These are phyloP conservation scores for Aspergillus quadrilineatus DNA, from an alignment of 2,329 filamentous ascomycete species.

Conservation along the genomic window DNA sequence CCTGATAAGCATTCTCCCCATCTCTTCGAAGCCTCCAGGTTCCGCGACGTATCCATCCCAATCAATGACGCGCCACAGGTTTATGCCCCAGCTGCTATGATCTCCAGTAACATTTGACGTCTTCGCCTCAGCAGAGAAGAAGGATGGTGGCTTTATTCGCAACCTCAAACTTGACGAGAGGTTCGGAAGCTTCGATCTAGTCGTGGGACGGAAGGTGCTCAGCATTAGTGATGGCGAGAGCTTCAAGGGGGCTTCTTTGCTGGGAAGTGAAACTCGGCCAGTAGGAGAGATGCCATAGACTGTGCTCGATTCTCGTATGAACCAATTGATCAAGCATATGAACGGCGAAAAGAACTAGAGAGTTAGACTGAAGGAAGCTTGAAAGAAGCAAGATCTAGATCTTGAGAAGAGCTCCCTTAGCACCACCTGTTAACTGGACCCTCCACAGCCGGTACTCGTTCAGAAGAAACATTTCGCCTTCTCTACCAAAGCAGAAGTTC, in stretches of 20 bases:
- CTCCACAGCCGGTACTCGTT: slow-evolving; percentile 50
- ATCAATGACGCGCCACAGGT: slow-evolving; percentile 30
- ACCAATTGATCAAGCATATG: too few relatives aligned
- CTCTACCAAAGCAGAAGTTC: slow-evolving; percentile 52
- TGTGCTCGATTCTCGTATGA: too few relatives aligned
- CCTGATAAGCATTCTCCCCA: slow-evolving; percentile 40
- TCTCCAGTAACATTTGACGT: slow-evolving; percentile 44
- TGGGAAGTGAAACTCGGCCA: too few relatives aligned
- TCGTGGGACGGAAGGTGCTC: too few relatives aligned
- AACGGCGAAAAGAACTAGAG: too few relatives aligned
- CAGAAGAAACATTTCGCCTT: slow-evolving; percentile 32
- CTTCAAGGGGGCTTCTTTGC: too few relatives aligned
- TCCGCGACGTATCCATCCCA: slow-evolving; percentile 43
- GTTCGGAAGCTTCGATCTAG: too few relatives aligned
- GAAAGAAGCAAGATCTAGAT: not conserved
- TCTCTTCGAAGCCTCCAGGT: not conserved
- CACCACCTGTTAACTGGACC: slow-evolving; percentile 33
- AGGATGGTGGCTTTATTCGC: slow-evolving; percentile 38
- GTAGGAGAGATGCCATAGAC: too few relatives aligned
- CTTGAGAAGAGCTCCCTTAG: slow-evolving; percentile 18
- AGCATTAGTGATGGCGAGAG: too few relatives aligned
- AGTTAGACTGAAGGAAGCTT: too few relatives aligned
- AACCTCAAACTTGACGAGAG: slow-evolving; percentile 32
- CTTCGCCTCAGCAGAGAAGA: slow-evolving; percentile 36
- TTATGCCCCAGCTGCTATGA: slow-evolving; percentile 46